Base-by-base conservation (phyloP, 202 grass and related monocot species). In the Dendrocalamus latiflorus region DNA sequence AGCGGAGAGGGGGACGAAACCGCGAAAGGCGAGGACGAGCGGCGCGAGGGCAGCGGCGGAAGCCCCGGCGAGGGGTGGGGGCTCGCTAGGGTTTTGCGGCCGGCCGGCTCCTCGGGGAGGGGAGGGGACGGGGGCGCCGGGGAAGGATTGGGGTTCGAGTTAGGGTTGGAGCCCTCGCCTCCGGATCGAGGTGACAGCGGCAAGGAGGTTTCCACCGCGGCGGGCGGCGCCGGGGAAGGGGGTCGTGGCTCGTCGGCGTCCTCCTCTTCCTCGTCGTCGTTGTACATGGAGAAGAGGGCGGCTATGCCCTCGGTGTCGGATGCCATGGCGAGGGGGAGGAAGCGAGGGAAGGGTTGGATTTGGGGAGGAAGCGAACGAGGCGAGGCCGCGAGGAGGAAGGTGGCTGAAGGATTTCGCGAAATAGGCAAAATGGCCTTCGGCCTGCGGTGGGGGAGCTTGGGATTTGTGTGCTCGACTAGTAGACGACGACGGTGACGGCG, bases 271-370 rank as follows among this genome's bases (percentile, higher is more conserved):
- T 94, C 92, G 43, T 94, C 93, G 62, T 94, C 90, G 84, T 87
- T 86, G 87, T 94, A 94, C 93, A 92, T 90, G 70, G 93, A 94
- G 87, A 94, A 91, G 48, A 94, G 85, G 49, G 93, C 87, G 42
- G 87, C 69, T 83, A 95, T 90, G 83, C 88, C 70, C 78, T 90
- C 79, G 50, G 77, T 85, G 11, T 95, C 82, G 54, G 90, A 89
- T 79, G 90, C 88, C 93, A 95, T 95, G 79, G 45, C 36, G 47
- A 47, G 75, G 70, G 17, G 6, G 16, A 24, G 57, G 47, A 41
- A n/a, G 51, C 39, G 58, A 44, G 38, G 60, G 39, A 16, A 50
- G 34, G 88, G 34, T 30, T 22, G 63, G 71, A 66, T 47, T 75
- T 36, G 49, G 66, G 69, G 67, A 37, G 65, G 59, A 61, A 42